Percentiles rank a stretch among this genome's conserved stretches.
Evolutionary conservation across 192 early-diverging fungal species (phyloP).

Genomic region (Radiomyces spectabilis): DNA sequence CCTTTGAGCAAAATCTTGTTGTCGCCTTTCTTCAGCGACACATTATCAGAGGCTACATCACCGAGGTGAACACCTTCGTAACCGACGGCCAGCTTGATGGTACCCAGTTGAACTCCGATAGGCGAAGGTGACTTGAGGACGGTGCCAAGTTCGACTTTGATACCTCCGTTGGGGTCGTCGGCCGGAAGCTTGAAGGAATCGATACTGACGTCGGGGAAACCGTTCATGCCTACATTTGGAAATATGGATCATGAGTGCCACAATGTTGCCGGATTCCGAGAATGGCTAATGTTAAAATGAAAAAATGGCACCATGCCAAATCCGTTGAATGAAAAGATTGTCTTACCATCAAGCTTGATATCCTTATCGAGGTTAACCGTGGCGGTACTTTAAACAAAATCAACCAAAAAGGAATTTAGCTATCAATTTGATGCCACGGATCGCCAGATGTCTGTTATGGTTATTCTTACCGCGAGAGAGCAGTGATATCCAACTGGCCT

Average conservation of each 20-base stretch:
- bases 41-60: slow-evolving; percentile 32
- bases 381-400: slow-evolving; percentile 31
- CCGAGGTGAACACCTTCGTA: slow-evolving; percentile 39
- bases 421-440: slow-evolving; percentile 3
- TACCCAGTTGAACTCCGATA: slow-evolving; percentile 49
- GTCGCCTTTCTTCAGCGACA: slow-evolving; percentile 27
- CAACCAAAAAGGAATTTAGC: slow-evolving; percentile 25
- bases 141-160: slow-evolving; percentile 43
- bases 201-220: slow-evolving; percentile 44
- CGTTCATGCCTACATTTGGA: slow-evolving; percentile 52
- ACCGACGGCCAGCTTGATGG: slow-evolving; percentile 40
- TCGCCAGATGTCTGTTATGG: not conserved
- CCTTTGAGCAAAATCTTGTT: slow-evolving; percentile 49
- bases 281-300: too few species aligned
- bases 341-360: slow-evolving; percentile 33
- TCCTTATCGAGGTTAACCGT: slow-evolving; percentile 39
- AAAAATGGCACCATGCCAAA: too few species aligned
- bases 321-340: not conserved
- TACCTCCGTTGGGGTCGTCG: slow-evolving; percentile 48
- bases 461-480: slow-evolving; percentile 19
- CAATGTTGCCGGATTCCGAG: too few species aligned
- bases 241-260: too few species aligned
- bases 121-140: slow-evolving; percentile 46
- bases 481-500: slow-evolving; percentile 32
- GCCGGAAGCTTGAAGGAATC: slow-evolving; percentile 43